Evolutionary conservation across 2,329 filamentous ascomycete species (phyloP), one percentile per base, ranked within the genome.

Genomic region (Diaporthe citrichinensis): DNA sequence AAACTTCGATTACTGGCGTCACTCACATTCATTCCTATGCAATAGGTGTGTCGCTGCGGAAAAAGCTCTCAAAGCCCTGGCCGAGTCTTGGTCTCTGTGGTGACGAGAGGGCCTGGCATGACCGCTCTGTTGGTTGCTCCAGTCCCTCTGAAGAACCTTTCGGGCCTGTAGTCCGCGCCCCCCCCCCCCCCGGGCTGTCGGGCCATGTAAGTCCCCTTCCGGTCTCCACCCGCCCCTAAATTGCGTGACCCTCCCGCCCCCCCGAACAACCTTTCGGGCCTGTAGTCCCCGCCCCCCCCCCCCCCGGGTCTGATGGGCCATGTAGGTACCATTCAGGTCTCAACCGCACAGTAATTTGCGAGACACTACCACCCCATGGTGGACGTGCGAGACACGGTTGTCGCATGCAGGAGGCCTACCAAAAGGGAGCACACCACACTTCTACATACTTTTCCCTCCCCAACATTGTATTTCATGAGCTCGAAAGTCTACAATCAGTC

Each of bases 351-450:
- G 28, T 25, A 34, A n/a, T 20, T 23, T n/a, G 28, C 41, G 9
- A 49, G 61, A 67, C 41, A 67, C 9, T 15, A 31, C 17, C 25
- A 34, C 34, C n/a, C 15, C 49, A 31, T 20, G 15, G 15, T 12
- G n/a, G 15, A 57, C 39, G 20, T 1, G 31, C 36, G 67, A 55
- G 53, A 46, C 25, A 49, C 2, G 20, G 17, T 20, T 46, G 31
- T 58, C 34, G 36, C 68, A 71, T 71, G 68, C 68, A n/a, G 68
- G 53, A 71, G 68, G 53, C 68, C 68, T 59, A 44, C 68, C 36
- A 36, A 31, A 28, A 55, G 7, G 20, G 20, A 46, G 8, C 10
- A 31, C 36, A 41, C 17, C 10, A 20, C 36, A 14, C 12, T 20
- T 58, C 25, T 34, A 0, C 1, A 4, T 25, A 44, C 1, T 7